Conservation (phyloP, 208 protist species). For the Leishmania guyanensis region DNA sequence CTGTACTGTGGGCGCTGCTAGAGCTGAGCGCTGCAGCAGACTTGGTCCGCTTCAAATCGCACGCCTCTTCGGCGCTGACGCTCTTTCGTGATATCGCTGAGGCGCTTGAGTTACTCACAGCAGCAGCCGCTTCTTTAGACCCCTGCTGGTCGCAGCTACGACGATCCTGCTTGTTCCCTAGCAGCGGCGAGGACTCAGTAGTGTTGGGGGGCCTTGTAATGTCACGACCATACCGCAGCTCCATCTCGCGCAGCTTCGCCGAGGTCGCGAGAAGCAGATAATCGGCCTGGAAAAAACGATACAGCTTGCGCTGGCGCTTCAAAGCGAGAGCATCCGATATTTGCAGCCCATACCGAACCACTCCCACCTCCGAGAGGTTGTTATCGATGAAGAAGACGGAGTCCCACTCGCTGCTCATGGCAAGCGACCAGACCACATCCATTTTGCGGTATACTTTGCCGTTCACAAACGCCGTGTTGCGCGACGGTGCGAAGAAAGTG, state of each 20-base stretch:
- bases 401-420: conserved; percentile 74
- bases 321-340: conserved; percentile 56
- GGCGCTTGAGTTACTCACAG: neutral
- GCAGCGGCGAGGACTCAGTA: neutral
- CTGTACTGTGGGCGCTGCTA: conserved; percentile 4
- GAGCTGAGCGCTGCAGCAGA: conserved; percentile 15
- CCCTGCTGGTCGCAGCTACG: neutral
- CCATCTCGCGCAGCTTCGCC: conserved; percentile 46
- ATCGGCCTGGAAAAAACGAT: conserved; percentile 70
- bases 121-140: neutral
- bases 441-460: conserved; percentile 78
- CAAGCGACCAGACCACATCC: conserved; percentile 86
- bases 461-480: conserved; percentile 73
- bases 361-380: conserved; percentile 78
- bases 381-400: conserved; percentile 89
- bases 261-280: conserved; percentile 60
- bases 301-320: conserved; percentile 34
- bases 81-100: neutral
- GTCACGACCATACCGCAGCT: conserved; percentile 40
- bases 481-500: conserved; percentile 63
- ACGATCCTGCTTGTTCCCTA: neutral
- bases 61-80: conserved; percentile 9
- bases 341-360: conserved; percentile 65
- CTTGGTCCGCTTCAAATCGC: conserved; percentile 13
- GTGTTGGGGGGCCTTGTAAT: conserved; percentile 34